Evolutionary conservation across 768 basidiomycete genomes (phyloP), one percentile per base, ranked within the genome.

Genomic region (Naganishia friedmannii): DNA sequence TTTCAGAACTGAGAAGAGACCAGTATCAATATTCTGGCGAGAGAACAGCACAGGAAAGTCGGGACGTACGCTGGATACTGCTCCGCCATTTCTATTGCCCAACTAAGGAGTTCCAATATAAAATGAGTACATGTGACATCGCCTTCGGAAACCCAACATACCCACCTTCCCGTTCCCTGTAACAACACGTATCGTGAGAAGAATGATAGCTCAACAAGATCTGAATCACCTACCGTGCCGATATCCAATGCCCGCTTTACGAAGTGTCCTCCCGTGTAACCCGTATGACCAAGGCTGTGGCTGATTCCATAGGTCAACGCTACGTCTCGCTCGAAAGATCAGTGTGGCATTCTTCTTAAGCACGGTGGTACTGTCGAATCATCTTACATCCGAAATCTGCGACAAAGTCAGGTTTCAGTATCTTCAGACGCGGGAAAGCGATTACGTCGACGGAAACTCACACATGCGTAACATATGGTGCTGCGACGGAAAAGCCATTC

Each of bases 61-160:
- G 6, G 1, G n/a, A 63, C 60, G 21, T 29, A 45, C 60, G 17
- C 10, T 26, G 60, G 60, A 46, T 45, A 45, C 26, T 63, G 60
- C 26, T 63, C 60, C 8, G 60, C 60, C 42, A 63, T 42, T 26
- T 63, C 60, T 42, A 63, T 63, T 9, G 60, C 60, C 60, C 60
- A 63, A 45, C 60, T 63, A 29, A 39, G 1, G 2, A 29, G 1
- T 46, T 55, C 17, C 37, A 26, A 12, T 63, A 23, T 37, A 26
- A 12, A 46, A 23, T 37, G 10, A n/a, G 23, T 42, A 2, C 8
- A 26, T 13, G 21, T 42, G 26, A 58, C 19, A 8, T 6, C 0
- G 39, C 5, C 7, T 17, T 34, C 23, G 15, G 26, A 29, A 26
- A 2, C 42, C 2, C 42, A 15, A 28, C 28, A 9, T 29, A 29